Percentiles rank a stretch among this genome's conserved stretches.
phyloP scores from a whole-genome alignment of 768 basidiomycete genomes.

The Omphalotus guepiniiformis region DNA sequence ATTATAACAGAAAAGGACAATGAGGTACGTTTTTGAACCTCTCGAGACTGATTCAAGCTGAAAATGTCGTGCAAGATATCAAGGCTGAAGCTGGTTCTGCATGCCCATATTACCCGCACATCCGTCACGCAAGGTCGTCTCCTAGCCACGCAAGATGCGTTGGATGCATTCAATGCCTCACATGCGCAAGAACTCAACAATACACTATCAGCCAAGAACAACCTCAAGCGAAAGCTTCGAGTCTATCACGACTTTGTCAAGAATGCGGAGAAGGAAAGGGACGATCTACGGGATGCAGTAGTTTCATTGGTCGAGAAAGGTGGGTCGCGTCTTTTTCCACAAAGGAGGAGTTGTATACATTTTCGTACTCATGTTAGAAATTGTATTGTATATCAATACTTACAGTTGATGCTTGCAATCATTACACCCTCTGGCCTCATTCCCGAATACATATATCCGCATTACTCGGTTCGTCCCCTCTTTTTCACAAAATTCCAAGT shows the following conservation, averaged over 20 bases:
- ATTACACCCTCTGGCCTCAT: conserved; percentile 43
- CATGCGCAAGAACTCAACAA: conserved; percentile 38
- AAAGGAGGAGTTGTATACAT: neutral
- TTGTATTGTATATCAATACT: conserved; percentile 3
- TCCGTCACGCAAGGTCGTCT: conserved; percentile 45
- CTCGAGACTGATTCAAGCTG: no score
- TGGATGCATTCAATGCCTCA: conserved; percentile 38
- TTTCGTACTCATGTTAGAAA: neutral
- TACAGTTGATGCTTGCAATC: conserved; percentile 41
- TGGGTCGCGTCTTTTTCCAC: no score
- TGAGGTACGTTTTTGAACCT: no score
- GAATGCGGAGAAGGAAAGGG: conserved; percentile 40
- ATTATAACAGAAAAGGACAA: no score
- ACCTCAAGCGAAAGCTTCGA: conserved; percentile 34
- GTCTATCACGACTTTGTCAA: conserved; percentile 28
- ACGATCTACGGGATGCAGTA: conserved; percentile 53
- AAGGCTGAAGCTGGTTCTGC: conserved; percentile 25
- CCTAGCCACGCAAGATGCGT: conserved; percentile 41
- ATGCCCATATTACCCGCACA: conserved; percentile 33
- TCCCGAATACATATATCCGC: conserved; percentile 36
- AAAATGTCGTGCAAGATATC: conserved; percentile 18
- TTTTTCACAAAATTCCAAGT: neutral
- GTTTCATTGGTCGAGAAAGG: conserved; percentile 55
- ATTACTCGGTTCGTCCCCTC: conserved; percentile 39
- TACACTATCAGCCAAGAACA: conserved; percentile 27